A percentile compares a stretch with the other conserved stretches of the same genome.
These are phyloP conservation scores for Aspergillus hiratsukae DNA, from an alignment of 2,329 filamentous ascomycete genomes.

Conservation along the genomic window DNA sequence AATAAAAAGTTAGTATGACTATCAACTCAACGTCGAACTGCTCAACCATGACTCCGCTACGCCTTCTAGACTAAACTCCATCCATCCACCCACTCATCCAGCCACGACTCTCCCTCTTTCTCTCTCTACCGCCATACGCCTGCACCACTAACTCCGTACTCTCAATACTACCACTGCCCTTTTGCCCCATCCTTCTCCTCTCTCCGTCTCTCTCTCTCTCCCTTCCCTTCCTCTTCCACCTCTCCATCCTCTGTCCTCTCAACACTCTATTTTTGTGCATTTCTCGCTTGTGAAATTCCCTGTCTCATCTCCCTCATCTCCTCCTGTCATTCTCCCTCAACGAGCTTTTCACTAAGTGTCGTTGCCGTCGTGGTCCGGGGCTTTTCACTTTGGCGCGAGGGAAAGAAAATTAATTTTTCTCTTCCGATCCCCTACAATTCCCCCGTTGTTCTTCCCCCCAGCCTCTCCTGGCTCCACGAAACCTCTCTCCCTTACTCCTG, in stretches of 20 bases:
- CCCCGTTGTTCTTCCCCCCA: conserved; percentile 9
- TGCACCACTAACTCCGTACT: conserved; percentile 4
- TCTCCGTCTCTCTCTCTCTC: conserved; percentile 12
- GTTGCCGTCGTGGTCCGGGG: conserved; percentile 33
- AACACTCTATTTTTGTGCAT: conserved; percentile 2
- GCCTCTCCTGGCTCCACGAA: conserved; percentile 6
- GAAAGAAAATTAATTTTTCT: conserved; percentile 7
- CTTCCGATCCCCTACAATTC: conserved; percentile 1
- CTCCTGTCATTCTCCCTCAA: conserved; percentile 25
- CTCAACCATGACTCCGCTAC: background rate
- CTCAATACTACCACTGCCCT: conserved; percentile 4
- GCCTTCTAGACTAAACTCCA: background rate
- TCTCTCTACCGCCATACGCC: conserved; percentile 4
- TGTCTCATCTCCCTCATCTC: conserved; percentile 42
- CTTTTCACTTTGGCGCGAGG: conserved; percentile 24
- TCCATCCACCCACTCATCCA: conserved; percentile 1
- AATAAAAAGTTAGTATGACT: background rate
- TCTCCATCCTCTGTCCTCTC: conserved; percentile 6
- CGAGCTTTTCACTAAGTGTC: conserved; percentile 53
- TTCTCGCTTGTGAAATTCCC: background rate
- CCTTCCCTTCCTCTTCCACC: conserved; percentile 6
- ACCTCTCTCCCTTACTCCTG: background rate
- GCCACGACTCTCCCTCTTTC: background rate
- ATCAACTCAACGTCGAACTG: background rate
- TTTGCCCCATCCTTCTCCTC: conserved; percentile 10